Evolutionary conservation across 1,284 basidiomycete genomes (phyloP).

Genomic region (Irpex lacteus): DNA sequence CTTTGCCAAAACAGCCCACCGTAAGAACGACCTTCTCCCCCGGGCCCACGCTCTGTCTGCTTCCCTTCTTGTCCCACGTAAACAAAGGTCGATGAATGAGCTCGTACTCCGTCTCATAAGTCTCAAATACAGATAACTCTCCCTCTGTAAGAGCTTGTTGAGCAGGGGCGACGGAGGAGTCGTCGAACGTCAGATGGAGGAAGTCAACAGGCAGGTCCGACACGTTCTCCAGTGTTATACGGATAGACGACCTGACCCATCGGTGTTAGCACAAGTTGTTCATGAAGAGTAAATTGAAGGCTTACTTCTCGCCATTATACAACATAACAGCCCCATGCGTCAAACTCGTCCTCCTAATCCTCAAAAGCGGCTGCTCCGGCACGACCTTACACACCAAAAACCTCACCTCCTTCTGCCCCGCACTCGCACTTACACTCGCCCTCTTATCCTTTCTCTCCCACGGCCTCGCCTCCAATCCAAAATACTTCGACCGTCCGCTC

Average conservation of each 20-base stretch:
- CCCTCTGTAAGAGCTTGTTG: slow-evolving; percentile 79
- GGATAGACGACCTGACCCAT: slow-evolving; percentile 66
- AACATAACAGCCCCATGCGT: slow-evolving; percentile 92
- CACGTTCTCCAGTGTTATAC: slow-evolving; percentile 86
- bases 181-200: slow-evolving; percentile 81
- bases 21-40: slow-evolving; percentile 69
- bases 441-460: slow-evolving; percentile 49
- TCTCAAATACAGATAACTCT: slow-evolving; percentile 78
- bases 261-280: slow-evolving; percentile 10
- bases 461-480: slow-evolving; percentile 65
- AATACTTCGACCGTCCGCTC: slow-evolving; percentile 64
- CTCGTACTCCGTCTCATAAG: slow-evolving; percentile 89
- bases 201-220: slow-evolving; percentile 83
- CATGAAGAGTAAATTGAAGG: slow-evolving; percentile 9
- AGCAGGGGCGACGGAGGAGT: slow-evolving; percentile 79
- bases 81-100: slow-evolving; percentile 80
- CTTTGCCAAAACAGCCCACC: slow-evolving; percentile 83
- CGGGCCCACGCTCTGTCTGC: slow-evolving; percentile 58
- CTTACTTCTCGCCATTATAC: slow-evolving; percentile 88
- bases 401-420: slow-evolving; percentile 21
- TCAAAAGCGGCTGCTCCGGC: slow-evolving; percentile 82
- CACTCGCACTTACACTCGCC: slow-evolving; percentile 26
- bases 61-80: slow-evolving; percentile 62
- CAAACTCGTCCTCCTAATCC: slow-evolving; percentile 83
- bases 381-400: slow-evolving; percentile 80